Base-by-base conservation (phyloP, 2,329 filamentous ascomycete genomes). In the Aspergillus ochraceoroseus region DNA sequence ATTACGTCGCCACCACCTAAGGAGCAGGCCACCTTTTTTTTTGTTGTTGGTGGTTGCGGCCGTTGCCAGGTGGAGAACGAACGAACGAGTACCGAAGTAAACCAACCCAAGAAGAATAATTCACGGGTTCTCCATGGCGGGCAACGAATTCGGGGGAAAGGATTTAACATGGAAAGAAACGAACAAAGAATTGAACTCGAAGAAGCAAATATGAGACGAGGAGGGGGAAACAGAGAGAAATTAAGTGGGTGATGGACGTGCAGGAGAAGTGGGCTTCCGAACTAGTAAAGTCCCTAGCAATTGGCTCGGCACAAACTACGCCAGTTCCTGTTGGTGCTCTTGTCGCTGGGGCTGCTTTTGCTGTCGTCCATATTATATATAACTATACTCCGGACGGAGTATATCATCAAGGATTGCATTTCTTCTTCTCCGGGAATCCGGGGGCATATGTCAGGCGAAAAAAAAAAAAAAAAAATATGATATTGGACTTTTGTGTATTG, bases 331-430 rank as follows among this genome's bases (percentile, higher is more conserved):
- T 39, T 39, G 29, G 35, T 27, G 18, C 41, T 18, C 17, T 39
- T 39, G 35, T 27, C 41, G 35, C 41, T 28, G 35, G 32, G 39
- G 33, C 39, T 42, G 27, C 11, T n/a, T 12, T 28, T n/a, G n/a
- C n/a, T n/a, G n/a, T n/a, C n/a, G n/a, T n/a, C n/a, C n/a, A n/a
- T n/a, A n/a, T n/a, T n/a, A n/a, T n/a, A n/a, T n/a, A n/a, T n/a
- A n/a, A n/a, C n/a, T n/a, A n/a, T n/a, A n/a, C n/a, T n/a, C n/a
- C n/a, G n/a, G n/a, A n/a, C n/a, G n/a, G n/a, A n/a, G n/a, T n/a
- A n/a, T n/a, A n/a, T n/a, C n/a, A n/a, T n/a, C n/a, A n/a, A n/a
- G n/a, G n/a, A n/a, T n/a, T n/a, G n/a, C n/a, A n/a, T n/a, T n/a
- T n/a, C n/a, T n/a, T n/a, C n/a, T n/a, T n/a, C n/a, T n/a, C n/a